Percentiles rank a stretch among this genome's conserved stretches.
phyloP scores from a whole-genome alignment of 2,329 filamentous ascomycete species.

The Raffaelea deltoideospora region DNA sequence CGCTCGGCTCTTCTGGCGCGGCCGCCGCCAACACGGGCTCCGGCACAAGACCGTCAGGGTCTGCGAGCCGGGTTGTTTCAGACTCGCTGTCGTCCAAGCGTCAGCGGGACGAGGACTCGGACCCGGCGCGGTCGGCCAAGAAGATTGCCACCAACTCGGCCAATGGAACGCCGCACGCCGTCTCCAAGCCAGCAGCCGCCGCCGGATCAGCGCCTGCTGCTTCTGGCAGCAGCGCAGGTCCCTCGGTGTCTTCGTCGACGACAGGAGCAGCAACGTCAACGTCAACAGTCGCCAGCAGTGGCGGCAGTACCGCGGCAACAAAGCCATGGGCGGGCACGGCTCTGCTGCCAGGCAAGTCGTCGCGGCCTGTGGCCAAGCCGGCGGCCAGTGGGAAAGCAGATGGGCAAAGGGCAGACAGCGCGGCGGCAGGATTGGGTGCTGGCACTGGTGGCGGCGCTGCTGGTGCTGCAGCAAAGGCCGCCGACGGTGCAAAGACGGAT shows the following conservation, averaged over 20 bases:
- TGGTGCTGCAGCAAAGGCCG: not conserved
- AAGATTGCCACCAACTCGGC: conserved; percentile 20
- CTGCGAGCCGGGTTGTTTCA: conserved; percentile 10
- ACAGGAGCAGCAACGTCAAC: too few species aligned
- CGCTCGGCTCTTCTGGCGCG: not conserved
- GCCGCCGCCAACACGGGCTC: not conserved
- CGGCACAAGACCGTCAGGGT: conserved; percentile 1
- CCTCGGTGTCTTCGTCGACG: conserved; percentile 14
- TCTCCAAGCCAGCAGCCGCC: conserved; percentile 3
- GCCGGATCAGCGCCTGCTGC: too few species aligned
- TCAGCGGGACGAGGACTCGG: conserved; percentile 22
- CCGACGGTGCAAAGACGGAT: not conserved
- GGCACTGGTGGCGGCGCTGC: conserved; percentile 9
- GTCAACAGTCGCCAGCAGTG: conserved; percentile 10
- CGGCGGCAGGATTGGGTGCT: not conserved
- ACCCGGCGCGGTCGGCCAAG: conserved; percentile 20
- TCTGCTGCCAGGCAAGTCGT: conserved; percentile 32
- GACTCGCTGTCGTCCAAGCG: conserved; percentile 18
- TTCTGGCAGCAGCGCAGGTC: too few species aligned
- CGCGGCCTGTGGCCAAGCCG: conserved; percentile 27
- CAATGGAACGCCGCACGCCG: conserved; percentile 9
- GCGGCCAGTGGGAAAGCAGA: conserved; percentile 1
- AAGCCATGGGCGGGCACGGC: conserved; percentile 16
- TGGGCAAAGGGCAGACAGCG: conserved; percentile 10
- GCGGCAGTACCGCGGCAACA: conserved; percentile 5